These are phyloP conservation scores for Phytophthora crassamura DNA, from an alignment of 352 stramenopile genomes.

Conservation along the genomic window DNA sequence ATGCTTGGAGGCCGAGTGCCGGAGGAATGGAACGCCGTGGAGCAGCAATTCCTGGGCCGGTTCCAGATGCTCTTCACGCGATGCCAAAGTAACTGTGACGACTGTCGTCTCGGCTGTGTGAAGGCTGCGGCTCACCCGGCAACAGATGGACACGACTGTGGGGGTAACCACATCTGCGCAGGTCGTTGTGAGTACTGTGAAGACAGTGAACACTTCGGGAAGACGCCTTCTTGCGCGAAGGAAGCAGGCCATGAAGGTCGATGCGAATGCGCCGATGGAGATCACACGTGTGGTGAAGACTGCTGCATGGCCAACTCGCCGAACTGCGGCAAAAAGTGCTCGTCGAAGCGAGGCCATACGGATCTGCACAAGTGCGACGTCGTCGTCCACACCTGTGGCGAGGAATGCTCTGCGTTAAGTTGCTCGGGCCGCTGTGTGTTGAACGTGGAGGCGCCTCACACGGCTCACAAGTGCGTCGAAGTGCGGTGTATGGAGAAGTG, in stretches of 20 bases:
- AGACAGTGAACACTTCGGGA: conserved; percentile 20
- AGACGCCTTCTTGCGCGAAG: conserved; percentile 53
- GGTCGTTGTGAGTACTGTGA: conserved; percentile 63
- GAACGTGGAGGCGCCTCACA: conserved; percentile 58
- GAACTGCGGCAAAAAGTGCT: conserved; percentile 66
- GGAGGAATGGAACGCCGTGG: conserved; percentile 54
- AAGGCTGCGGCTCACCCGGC: conserved; percentile 49
- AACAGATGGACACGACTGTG: conserved; percentile 52
- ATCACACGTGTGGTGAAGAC: conserved; percentile 66
- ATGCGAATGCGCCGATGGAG: conserved; percentile 66
- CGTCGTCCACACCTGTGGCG: conserved; percentile 59
- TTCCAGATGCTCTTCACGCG: conserved; percentile 64
- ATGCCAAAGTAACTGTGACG: conserved; percentile 60
- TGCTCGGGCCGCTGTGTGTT: conserved; percentile 59
- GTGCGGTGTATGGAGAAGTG: conserved; percentile 65
- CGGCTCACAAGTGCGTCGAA: conserved; percentile 68
- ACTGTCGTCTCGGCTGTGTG: conserved; percentile 73
- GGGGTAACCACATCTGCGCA: conserved; percentile 52
- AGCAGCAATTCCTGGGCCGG: conserved; percentile 52
- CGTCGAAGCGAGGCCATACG: conserved; percentile 49
- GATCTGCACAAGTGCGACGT: conserved; percentile 65
- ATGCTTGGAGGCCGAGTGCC: conserved; percentile 46
- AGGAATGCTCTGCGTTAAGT: conserved; percentile 48
- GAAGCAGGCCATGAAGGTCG: conserved; percentile 67
- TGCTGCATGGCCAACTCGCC: conserved; percentile 50